Base-by-base conservation (phyloP, 2,329 filamentous ascomycete species). In the Cadophora sp. region DNA sequence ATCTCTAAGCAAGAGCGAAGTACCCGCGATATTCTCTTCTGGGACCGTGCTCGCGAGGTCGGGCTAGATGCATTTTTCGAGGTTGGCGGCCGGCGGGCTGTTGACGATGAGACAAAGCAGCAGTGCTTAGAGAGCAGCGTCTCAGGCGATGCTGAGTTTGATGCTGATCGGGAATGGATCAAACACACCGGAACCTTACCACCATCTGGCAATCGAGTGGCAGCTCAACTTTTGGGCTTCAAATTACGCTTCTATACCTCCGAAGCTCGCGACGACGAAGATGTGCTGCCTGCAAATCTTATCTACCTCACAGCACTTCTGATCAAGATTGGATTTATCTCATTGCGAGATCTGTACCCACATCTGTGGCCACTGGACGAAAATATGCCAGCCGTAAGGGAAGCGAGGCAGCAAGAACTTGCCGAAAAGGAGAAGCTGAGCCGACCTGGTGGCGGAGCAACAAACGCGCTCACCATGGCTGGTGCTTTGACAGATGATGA, bases 321-420 rank as follows among this genome's bases (percentile, higher is more conserved):
- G 34, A 94, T 99, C 81, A 99, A 99, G 81, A 92, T 97, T 72
- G 97, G 96, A 1, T 99, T 99, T 79, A 93, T 99, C 68, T 97
- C 96, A 1, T 83, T 99, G 7, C 87, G 89, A 63, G 96, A 99
- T 77, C 83, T 99, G 1, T 98, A 97, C 78, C 91, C 94, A 19
- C 96, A 99, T 78, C 86, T 99, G 0, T 97, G 94, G 83, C 93
- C 96, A 8, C 82, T 86, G 0, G 96, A 98, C 72, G 89, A 93
- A 37, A 85, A 89, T 4, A 98, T 99, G 95, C 87, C 91, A 11
- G 83, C 83, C 7, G 83, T 97, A 62, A 90, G 88, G 71, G 85
- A 88, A 50, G 88, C 89, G 72, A 89, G 92, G 69, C 82, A 90
- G 78, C 90, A 91, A 74, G 92, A 94, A 76, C 87, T 96, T 61